Percentiles rank a stretch among this genome's conserved stretches.
These are phyloP conservation scores for Tylopilus cervinicoccineus DNA, from an alignment of 768 basidiomycete genomes.

Conservation along the genomic window DNA sequence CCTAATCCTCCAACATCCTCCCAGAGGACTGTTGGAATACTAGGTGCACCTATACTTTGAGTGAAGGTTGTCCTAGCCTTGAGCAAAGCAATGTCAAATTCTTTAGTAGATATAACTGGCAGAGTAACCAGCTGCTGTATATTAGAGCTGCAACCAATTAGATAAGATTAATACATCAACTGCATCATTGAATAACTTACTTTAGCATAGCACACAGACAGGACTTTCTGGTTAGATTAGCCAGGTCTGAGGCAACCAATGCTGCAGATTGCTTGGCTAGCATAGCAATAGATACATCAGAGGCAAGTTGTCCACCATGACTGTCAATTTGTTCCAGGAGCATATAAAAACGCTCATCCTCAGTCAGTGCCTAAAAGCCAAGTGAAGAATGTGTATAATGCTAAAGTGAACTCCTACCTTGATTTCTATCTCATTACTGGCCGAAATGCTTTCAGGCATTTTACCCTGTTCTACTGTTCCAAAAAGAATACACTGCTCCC, in stretches of 20 bases:
- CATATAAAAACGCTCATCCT: conserved; percentile 65
- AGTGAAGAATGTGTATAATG: neutral
- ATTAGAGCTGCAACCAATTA: conserved; percentile 3
- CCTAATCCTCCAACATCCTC: conserved; percentile 95
- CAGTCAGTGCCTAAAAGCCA: conserved; percentile 66
- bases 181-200: conserved; percentile 13
- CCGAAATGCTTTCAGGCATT: conserved; percentile 62
- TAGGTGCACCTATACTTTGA: conserved; percentile 94
- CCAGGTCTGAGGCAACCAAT: conserved; percentile 77
- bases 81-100: conserved; percentile 70
- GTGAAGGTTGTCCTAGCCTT: conserved; percentile 76
- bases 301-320: conserved; percentile 41
- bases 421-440: conserved; percentile 82
- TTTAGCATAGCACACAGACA: conserved; percentile 40
- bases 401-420: conserved; percentile 44
- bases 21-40: conserved; percentile 94
- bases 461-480: conserved; percentile 67
- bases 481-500: conserved; percentile 71
- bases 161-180: neutral
- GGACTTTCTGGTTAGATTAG: conserved; percentile 61
- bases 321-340: conserved; percentile 43
- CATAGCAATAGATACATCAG: conserved; percentile 72
- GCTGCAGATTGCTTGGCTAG: conserved; percentile 90
- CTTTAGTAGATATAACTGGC: conserved; percentile 37
- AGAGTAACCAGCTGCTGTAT: conserved; percentile 6